Base-by-base conservation (phyloP, 208 protist genomes). In the Porcisia hertigi region DNA sequence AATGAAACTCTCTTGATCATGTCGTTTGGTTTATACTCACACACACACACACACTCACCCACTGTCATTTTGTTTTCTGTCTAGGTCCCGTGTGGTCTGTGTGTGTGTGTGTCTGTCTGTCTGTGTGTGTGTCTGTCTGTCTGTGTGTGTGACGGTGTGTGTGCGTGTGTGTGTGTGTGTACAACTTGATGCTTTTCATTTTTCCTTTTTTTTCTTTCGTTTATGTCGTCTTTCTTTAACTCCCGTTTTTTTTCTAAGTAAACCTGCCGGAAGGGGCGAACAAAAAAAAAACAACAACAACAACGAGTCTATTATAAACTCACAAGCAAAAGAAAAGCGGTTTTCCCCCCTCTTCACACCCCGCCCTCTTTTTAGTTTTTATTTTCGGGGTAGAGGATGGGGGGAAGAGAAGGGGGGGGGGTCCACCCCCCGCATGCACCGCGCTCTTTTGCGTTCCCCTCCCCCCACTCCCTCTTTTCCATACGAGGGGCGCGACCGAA, bases 301-400 rank as follows among this genome's bases (percentile, higher is more conserved):
- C 30, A 30, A 30, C 30, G 30, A 30, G 30, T 30, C 0, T 30
- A 30, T 30, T 30, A 30, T 30, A 30, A 30, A 30, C 30, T 30
- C 30, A 30, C 30, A 30, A 30, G 30, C 30, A 30, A 30, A 30
- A 30, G 30, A 30, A 30, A 30, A 30, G 30, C 30, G 30, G 30
- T 30, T 30, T 30, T 0, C 30, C 30, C 30, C 30, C 30, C 30
- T 30, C 30, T 30, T 39, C 75, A 76, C 20, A 5, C 16, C 7
- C 23, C 57, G 34, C 2, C n/a, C n/a, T 18, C 36, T 53, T 67
- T 69, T 69, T 67, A 34, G 45, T 70, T 59, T 84, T 30, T 69
- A 9, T 59, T 58, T 71, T 73, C 18, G 0, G 7, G 75, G 39
- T 16, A 45, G 20, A n/a, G n/a, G n/a, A n/a, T n/a, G n/a, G n/a